phyloP scores from a whole-genome alignment of 257 asterid species.

The Paraleonurus japonicus region DNA sequence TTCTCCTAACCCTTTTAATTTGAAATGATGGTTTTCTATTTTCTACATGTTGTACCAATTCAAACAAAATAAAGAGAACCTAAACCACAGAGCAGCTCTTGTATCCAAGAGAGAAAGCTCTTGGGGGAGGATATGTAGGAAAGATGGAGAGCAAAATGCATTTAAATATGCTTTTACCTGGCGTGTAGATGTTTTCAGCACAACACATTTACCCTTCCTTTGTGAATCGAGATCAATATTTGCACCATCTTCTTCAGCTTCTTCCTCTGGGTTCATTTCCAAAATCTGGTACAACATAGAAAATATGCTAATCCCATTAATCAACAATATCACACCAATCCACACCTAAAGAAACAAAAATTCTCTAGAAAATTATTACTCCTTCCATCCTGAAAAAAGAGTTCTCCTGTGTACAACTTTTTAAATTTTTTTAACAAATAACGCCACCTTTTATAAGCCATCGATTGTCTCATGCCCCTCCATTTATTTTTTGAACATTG shows the following conservation, averaged over 20 bases:
- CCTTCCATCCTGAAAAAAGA: neutral
- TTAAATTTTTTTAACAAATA: too few relatives aligned
- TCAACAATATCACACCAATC: neutral
- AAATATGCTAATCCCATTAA: neutral
- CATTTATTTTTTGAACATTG: neutral
- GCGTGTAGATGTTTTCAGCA: constrained; percentile 90
- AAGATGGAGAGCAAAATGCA: neutral
- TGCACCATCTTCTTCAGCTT: constrained; percentile 99
- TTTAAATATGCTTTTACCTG: constrained; percentile 51
- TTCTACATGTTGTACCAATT: neutral
- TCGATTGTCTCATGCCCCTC: neutral
- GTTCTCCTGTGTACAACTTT: neutral
- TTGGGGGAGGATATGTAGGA: neutral
- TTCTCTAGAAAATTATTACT: neutral
- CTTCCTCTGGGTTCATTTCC: constrained; percentile 99
- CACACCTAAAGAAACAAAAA: neutral
- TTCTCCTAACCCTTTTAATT: neutral
- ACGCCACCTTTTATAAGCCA: neutral
- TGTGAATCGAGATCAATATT: constrained; percentile 97
- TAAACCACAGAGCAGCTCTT: neutral
- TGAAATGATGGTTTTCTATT: neutral
- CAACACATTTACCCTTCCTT: constrained; percentile 98
- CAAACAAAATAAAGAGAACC: neutral
- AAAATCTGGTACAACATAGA: constrained; percentile 49
- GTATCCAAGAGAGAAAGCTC: neutral